These are phyloP conservation scores for Heterobasidion annosum DNA, from an alignment of 1,284 basidiomycete genomes.

Conservation along the genomic window DNA sequence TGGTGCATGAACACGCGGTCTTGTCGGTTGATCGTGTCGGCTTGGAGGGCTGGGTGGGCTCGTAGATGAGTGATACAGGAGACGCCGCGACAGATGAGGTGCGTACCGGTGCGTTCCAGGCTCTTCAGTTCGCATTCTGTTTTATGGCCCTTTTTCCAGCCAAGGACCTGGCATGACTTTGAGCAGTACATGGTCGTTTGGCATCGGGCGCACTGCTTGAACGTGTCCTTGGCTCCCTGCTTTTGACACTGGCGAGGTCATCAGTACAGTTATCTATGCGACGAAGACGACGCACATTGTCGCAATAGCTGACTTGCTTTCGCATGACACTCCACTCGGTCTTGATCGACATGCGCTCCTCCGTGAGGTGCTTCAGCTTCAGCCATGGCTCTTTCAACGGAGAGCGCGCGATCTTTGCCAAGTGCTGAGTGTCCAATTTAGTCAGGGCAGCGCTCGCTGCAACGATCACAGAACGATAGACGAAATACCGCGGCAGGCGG, in stretches of 20 bases:
- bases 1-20: conserved; percentile 26
- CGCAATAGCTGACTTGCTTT: conserved; percentile 21
- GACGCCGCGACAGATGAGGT: too few relatives aligned
- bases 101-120: conserved; percentile 23
- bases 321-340: conserved; percentile 17
- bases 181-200: conserved; percentile 29
- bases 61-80: not conserved
- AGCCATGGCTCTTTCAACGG: conserved; percentile 17
- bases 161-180: conserved; percentile 25
- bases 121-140: conserved; percentile 28
- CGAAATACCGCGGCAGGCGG: conserved; percentile 24
- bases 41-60: conserved; percentile 20
- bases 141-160: conserved; percentile 29
- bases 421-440: conserved; percentile 13
- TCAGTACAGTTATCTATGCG: not conserved
- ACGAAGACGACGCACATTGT: conserved; percentile 21
- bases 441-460: conserved; percentile 14
- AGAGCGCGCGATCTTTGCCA: conserved; percentile 13
- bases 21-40: conserved; percentile 21
- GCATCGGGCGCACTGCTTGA: conserved; percentile 25
- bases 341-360: conserved; percentile 17
- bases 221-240: conserved; percentile 22
- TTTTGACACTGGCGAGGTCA: conserved; percentile 24
- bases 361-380: conserved; percentile 18
- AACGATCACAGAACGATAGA: conserved; percentile 26